These are phyloP conservation scores for Yamadazyma triangularis DNA, from an alignment of 1,139 yeast genomes.

Conservation along the genomic window DNA sequence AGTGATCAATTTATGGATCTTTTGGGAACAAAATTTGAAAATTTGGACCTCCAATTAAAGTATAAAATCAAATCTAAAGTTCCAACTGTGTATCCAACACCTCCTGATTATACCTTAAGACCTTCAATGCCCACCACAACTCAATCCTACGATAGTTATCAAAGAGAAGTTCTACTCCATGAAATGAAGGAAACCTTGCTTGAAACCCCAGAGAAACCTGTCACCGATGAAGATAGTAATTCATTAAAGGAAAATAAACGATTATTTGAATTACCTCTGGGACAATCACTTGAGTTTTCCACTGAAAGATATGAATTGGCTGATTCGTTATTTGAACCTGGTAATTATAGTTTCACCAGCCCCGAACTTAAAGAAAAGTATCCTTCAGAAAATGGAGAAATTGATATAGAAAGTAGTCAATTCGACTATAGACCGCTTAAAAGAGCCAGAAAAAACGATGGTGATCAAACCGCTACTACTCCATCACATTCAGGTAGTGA, in stretches of 20 bases:
- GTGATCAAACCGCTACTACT: constrained; percentile 34
- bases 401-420: constrained; percentile 33
- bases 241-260: too few relatives aligned
- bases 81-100: constrained; percentile 31
- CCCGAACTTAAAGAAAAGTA: constrained; percentile 20
- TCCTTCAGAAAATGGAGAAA: constrained; percentile 34
- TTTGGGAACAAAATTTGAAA: constrained; percentile 16
- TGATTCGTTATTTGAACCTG: constrained; percentile 71
- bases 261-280: constrained; percentile 78
- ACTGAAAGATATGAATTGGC: constrained; percentile 64
- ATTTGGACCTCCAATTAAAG: constrained; percentile 10
- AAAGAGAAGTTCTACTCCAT: constrained; percentile 35
- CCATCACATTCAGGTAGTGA: constrained; percentile 14
- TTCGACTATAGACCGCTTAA: constrained; percentile 71
- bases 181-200: constrained; percentile 66
- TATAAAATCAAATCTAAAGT: constrained; percentile 31
- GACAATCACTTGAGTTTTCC: constrained; percentile 37
- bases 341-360: constrained; percentile 31
- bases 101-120: constrained; percentile 24
- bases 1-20: constrained; percentile 36
- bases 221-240: constrained; percentile 28
- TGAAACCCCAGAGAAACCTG: constrained; percentile 47
- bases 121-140: constrained; percentile 31
- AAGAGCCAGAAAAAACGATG: constrained; percentile 47
- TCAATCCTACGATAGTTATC: constrained; percentile 35